Percentiles rank a stretch among this genome's conserved stretches.
phyloP scores from a whole-genome alignment of 1,284 basidiomycete species.

The Fomitiporia mediterranea region DNA sequence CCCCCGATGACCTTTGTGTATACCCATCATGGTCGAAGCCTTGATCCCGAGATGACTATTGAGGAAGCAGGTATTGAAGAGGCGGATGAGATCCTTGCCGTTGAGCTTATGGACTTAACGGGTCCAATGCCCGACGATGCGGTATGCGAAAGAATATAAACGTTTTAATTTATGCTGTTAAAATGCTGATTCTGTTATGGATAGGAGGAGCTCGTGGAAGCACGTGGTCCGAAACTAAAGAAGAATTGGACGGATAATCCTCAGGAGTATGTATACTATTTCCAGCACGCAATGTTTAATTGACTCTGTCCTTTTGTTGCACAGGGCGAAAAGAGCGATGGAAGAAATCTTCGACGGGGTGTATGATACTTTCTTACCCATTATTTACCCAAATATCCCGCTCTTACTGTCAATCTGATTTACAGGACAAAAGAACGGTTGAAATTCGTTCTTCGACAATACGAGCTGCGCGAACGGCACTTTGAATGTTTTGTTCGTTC shows the following conservation, averaged over 20 bases:
- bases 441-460: constrained; percentile 78
- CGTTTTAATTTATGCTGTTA: too few species aligned
- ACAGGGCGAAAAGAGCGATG: constrained; percentile 63
- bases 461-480: constrained; percentile 80
- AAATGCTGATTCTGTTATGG: constrained; percentile 13
- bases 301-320: not conserved
- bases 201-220: constrained; percentile 59
- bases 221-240: constrained; percentile 58
- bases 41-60: constrained; percentile 75
- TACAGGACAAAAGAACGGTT: constrained; percentile 55
- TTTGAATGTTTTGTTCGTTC: constrained; percentile 85
- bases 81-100: constrained; percentile 77
- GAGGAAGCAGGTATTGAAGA: constrained; percentile 81
- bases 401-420: not conserved
- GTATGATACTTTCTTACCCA: constrained; percentile 34
- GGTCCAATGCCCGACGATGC: constrained; percentile 54
- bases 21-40: constrained; percentile 67
- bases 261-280: constrained; percentile 55
- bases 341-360: constrained; percentile 78
- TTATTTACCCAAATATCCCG: too few species aligned
- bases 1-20: constrained; percentile 70
- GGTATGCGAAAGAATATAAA: constrained; percentile 38
- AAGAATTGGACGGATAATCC: constrained; percentile 76
- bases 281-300: constrained; percentile 9
- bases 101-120: constrained; percentile 83